Conservation (phyloP, 2,329 filamentous ascomycete genomes). For the Byssochlamys sp. region DNA sequence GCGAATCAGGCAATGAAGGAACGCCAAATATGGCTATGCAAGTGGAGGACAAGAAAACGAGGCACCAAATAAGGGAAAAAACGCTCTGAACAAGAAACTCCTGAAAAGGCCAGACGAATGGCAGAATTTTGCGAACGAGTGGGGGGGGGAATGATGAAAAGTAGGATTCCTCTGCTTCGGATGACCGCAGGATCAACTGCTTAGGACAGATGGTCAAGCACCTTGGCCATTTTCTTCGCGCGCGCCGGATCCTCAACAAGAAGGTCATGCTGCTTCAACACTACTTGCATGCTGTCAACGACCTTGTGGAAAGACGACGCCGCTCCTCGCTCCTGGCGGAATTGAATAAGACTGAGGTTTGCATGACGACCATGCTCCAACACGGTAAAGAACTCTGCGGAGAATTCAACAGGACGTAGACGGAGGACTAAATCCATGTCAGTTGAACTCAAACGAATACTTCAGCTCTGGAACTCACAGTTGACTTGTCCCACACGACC, state of each 20-base stretch:
- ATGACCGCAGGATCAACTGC: conserved; percentile 2
- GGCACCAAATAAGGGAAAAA: neutral
- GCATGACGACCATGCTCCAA: conserved; percentile 73
- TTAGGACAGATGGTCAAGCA: conserved; percentile 18
- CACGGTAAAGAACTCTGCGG: conserved; percentile 76
- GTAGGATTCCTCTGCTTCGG: conserved; percentile 7
- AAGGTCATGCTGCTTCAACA: conserved; percentile 56
- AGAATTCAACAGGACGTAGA: conserved; percentile 80
- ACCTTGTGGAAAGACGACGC: conserved; percentile 81
- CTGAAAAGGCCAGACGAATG: neutral
- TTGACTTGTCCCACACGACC: conserved; percentile 68
- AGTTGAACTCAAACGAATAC: conserved; percentile 12
- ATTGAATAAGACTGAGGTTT: conserved; percentile 68
- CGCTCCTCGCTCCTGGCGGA: conserved; percentile 85
- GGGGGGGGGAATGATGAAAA: neutral
- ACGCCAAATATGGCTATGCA: neutral
- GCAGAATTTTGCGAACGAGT: neutral
- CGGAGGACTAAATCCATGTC: conserved; percentile 51
- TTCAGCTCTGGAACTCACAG: conserved; percentile 47
- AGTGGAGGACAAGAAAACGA: neutral
- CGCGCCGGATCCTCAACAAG: conserved; percentile 60
- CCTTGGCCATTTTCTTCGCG: conserved; percentile 56
- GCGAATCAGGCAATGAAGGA: neutral
- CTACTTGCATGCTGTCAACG: conserved; percentile 62
- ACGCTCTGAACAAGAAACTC: neutral